Percentiles rank a stretch among this genome's conserved stretches.
These are phyloP conservation scores for Hordeum vulgare DNA, from an alignment of 176 grass and related monocot genomes.

Conservation along the genomic window MorexV3_pseudomolecules_assembly NC_058520.1:516864882-516865381, in stretches of 20 bases:
- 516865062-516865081: not conserved
- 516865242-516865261: not conserved
- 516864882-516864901: not conserved
- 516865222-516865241: constrained; percentile 20
- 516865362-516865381: constrained; percentile 38
- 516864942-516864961: not conserved
- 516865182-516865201: constrained; percentile 36
- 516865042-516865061: not conserved
- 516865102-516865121: constrained; percentile 53
- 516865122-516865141: constrained; percentile 18
- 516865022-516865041: constrained; percentile 29
- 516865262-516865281: not conserved
- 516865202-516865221: constrained; percentile 25
- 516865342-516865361: constrained; percentile 22
- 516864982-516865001: constrained; percentile 32
- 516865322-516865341: constrained; percentile 24
- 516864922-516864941: constrained; percentile 21
- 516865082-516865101: constrained; percentile 32
- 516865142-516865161: not conserved
- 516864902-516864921: constrained; percentile 17
- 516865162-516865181: constrained; percentile 25
- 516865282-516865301: not conserved
- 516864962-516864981: constrained; percentile 17
- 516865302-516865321: not conserved
- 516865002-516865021: not conserved